Evolutionary conservation across 1,284 basidiomycete genomes (phyloP).

Genomic region (Ceratobasidium theobromae): DNA sequence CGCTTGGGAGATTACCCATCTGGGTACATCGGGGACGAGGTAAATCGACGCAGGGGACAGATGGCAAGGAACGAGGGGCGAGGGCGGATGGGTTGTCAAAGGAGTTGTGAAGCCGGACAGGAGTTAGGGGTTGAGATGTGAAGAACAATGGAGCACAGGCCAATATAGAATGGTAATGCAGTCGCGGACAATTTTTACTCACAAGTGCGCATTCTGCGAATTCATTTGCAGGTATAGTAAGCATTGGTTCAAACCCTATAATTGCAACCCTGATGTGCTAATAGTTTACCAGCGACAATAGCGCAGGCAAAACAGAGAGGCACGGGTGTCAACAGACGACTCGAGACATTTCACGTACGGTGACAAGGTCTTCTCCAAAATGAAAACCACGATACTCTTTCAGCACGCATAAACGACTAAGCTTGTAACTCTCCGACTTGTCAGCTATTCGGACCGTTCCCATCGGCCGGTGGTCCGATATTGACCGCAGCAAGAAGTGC

Average conservation of each 20-base stretch:
- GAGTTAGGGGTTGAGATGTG: constrained; percentile 29
- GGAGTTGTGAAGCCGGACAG: background rate
- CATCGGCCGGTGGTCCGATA: constrained; percentile 58
- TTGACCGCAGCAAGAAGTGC: constrained; percentile 68
- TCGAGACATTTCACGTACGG: constrained; percentile 14
- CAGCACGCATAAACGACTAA: constrained; percentile 66
- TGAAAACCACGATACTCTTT: constrained; percentile 61
- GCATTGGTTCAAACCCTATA: constrained; percentile 18
- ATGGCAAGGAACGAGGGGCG: constrained; percentile 13
- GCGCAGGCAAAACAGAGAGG: constrained; percentile 48
- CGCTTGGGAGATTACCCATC: constrained; percentile 27
- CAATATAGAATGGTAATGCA: background rate
- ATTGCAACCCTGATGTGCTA: constrained; percentile 2
- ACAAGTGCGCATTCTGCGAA: constrained; percentile 27
- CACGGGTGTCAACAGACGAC: constrained; percentile 38
- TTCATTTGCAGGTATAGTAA: background rate
- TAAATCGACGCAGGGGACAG: background rate
- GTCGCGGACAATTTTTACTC: constrained; percentile 34
- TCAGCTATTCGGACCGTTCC: constrained; percentile 61
- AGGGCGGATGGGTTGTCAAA: background rate
- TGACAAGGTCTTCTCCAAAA: constrained; percentile 64
- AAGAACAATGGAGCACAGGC: constrained; percentile 25
- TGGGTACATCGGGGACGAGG: constrained; percentile 23
- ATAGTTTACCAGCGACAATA: constrained; percentile 53
- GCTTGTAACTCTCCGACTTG: constrained; percentile 56